These are phyloP conservation scores for Amorphotheca resinae DNA, from an alignment of 495 filamentous ascomycete species.

Conservation along the genomic window DNA sequence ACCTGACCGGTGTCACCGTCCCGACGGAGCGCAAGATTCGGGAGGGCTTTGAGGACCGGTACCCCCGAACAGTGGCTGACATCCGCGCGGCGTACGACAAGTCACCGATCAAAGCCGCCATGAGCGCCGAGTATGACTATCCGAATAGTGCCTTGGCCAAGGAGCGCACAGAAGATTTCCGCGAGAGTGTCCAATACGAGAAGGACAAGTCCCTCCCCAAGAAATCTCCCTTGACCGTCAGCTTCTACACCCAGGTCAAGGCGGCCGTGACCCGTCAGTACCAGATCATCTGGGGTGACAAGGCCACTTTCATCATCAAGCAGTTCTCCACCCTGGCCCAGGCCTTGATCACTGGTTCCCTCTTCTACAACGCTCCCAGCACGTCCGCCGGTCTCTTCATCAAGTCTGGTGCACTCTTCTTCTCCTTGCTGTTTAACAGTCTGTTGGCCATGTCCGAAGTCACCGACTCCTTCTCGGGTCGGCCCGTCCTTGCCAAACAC, in stretches of 20 bases:
- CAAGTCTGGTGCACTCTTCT: constrained; percentile 48
- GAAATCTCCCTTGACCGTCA: constrained; percentile 41
- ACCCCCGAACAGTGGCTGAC: constrained; percentile 56
- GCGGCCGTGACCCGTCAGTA: constrained; percentile 40
- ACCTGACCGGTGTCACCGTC: constrained; percentile 55
- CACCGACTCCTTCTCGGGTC: constrained; percentile 43
- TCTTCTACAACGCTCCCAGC: constrained; percentile 69
- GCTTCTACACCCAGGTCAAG: constrained; percentile 32
- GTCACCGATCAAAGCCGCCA: constrained; percentile 11
- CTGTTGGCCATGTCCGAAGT: constrained; percentile 54
- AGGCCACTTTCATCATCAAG: constrained; percentile 47
- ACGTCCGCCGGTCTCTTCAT: constrained; percentile 37
- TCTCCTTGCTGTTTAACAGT: constrained; percentile 46
- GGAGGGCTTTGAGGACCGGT: constrained; percentile 45
- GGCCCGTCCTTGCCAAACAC: constrained; percentile 58
- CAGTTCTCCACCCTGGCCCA: constrained; percentile 55
- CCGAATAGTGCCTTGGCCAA: constrained; percentile 31
- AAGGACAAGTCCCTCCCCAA: constrained; percentile 55
- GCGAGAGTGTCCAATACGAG: constrained; percentile 50
- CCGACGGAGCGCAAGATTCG: constrained; percentile 50
- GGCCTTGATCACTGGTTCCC: constrained; percentile 61
- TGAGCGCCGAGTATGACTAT: constrained; percentile 35
- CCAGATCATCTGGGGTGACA: constrained; percentile 48
- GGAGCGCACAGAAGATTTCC: constrained; percentile 42
- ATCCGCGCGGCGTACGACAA: constrained; percentile 40